Percentiles rank a stretch among this genome's conserved stretches.
These are phyloP conservation scores for Pseudozyma thailandica DNA, from an alignment of 1,284 basidiomycete species.

Conservation along the genomic window DNA sequence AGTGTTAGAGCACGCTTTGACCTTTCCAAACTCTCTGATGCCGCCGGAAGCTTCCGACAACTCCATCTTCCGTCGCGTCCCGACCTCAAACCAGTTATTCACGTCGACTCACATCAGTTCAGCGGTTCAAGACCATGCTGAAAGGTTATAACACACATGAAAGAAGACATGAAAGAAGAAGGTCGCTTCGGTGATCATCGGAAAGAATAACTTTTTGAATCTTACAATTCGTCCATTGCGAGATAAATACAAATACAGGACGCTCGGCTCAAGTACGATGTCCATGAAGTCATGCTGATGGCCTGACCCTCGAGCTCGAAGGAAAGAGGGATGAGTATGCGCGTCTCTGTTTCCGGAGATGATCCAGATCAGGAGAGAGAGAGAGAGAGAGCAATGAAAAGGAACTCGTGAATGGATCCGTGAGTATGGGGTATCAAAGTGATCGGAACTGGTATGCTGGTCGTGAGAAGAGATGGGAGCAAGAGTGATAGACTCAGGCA, in stretches of 20 bases:
- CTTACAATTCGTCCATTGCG: neutral
- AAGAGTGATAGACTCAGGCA: neutral
- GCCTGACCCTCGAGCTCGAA: too few relatives aligned
- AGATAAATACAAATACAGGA: constrained; percentile 9
- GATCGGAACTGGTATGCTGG: neutral
- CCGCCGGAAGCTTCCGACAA: too few relatives aligned
- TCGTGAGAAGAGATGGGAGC: neutral
- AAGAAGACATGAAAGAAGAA: too few relatives aligned
- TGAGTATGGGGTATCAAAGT: neutral
- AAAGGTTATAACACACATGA: too few relatives aligned
- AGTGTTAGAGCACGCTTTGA: too few relatives aligned
- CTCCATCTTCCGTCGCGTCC: too few relatives aligned
- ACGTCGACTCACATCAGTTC: too few relatives aligned
- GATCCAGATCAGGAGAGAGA: neutral
- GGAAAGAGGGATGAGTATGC: neutral
- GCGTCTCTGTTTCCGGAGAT: neutral
- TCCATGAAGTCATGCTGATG: neutral
- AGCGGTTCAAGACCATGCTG: too few relatives aligned
- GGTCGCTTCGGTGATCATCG: too few relatives aligned
- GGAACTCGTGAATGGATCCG: neutral
- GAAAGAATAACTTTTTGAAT: neutral
- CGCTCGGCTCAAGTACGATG: constrained; percentile 1
- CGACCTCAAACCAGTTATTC: too few relatives aligned
- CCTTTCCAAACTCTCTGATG: too few relatives aligned
- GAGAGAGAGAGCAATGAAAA: too few relatives aligned